A percentile compares a stretch with the other conserved stretches of the same genome.
phyloP scores from a whole-genome alignment of 768 basidiomycete species.

The Suillus cothurnatus region DNA sequence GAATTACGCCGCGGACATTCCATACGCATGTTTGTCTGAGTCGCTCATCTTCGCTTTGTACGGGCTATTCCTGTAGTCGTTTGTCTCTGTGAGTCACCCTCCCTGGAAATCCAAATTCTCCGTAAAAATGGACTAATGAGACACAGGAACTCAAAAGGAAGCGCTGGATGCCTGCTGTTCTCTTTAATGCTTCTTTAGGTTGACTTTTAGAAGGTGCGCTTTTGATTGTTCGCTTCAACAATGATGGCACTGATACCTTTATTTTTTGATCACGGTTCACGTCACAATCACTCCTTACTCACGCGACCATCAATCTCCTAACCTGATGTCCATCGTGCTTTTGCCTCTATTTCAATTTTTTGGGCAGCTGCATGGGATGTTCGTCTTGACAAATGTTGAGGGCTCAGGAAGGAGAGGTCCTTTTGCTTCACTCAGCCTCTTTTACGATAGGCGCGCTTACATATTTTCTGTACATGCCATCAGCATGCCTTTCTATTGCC shows the following conservation, averaged over 20 bases:
- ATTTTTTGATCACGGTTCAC: neutral
- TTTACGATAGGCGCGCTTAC: neutral
- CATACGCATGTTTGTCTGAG: neutral
- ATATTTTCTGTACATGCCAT: neutral
- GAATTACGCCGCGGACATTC: neutral
- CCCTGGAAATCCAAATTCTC: neutral
- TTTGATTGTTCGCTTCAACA: neutral
- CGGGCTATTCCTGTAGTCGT: neutral
- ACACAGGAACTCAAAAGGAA: neutral
- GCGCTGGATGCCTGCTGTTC: neutral
- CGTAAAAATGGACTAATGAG: neutral
- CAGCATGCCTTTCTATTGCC: neutral
- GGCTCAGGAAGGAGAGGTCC: neutral
- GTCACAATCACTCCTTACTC: neutral
- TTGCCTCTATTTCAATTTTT: neutral
- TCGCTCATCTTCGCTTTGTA: neutral
- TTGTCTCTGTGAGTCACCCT: neutral
- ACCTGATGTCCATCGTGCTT: neutral
- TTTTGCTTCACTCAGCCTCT: neutral
- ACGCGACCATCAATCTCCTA: neutral
- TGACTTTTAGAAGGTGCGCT: neutral
- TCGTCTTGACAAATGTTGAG: neutral
- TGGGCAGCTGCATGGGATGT: neutral
- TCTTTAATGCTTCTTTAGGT: neutral
- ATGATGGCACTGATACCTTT: neutral